Base-by-base conservation (phyloP, 2,329 filamentous ascomycete species). In the Metarhizium brunneum region DNA sequence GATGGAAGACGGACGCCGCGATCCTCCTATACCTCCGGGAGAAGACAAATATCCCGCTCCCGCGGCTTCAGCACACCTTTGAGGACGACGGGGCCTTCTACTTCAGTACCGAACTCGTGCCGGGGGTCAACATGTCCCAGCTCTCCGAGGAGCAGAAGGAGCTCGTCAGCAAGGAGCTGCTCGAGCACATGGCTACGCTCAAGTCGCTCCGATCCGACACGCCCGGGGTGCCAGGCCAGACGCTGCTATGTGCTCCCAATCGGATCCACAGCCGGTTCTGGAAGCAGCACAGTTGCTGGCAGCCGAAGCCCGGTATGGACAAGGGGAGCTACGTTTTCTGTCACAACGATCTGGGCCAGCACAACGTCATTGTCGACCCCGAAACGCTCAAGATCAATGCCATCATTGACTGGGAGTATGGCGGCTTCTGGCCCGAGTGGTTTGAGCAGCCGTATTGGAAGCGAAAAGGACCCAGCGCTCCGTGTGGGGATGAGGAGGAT, bases 351-450 rank as follows among this genome's bases (percentile, higher is more conserved):
- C 52, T 60, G 6, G 55, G 38, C 16, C 57, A 59, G 45, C 54
- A 59, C 6, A 60, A 60, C 16, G 35, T 60, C 6, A 56, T 59
- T 10, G 59, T 56, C 4, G 53, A 60, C 20, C 55, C 53, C 2
- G 50, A 61, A 1, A 66, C 64, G 11, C 55, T 69, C 49, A 63
- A 66, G 45, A 66, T 71, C 20, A 58, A 55, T 2, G 67, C 67
- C 13, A 67, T 71, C 35, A 61, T 73, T 18, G 70, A 72, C 50
- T 72, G 69, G 70, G 70, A 73, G 57, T 71, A 68, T 54, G 64
- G 64, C 1, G 70, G 69, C 2, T 72, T 68, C 57, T 72, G 59
- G 43, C 67, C 65, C 3, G 38, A 52, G 2, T 56, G 62, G 54
- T 69, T 69, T 54, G 65, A 68, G 54, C 25, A 25, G 25, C 25